Evolutionary conservation across 345 rosid species (phyloP).

Genomic region (Abelmoschus esculentus): DNA sequence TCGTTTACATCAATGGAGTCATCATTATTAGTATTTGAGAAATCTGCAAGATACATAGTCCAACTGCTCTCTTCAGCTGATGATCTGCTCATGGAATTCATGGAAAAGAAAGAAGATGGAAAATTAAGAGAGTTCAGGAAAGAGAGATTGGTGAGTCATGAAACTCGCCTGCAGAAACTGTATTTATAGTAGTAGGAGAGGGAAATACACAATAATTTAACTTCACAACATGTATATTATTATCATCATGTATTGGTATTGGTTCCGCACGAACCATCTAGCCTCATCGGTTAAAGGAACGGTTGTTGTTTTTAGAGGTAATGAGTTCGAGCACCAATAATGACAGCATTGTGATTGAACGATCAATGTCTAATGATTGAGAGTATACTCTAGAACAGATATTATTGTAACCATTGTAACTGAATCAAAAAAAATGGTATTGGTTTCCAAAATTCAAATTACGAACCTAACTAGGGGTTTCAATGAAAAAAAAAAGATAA

Average conservation of each 20-base stretch:
- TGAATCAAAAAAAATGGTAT: too few relatives aligned
- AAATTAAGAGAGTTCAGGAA: background rate
- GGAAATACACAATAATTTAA: background rate
- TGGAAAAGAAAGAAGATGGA: background rate
- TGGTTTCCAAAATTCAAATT: too few relatives aligned
- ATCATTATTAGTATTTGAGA: conserved; percentile 16
- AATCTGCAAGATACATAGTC: conserved; percentile 55
- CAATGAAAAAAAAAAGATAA: too few relatives aligned
- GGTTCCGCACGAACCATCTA: too few relatives aligned
- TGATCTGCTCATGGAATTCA: conserved; percentile 15
- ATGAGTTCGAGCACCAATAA: too few relatives aligned
- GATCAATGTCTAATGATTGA: too few relatives aligned
- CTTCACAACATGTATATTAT: background rate
- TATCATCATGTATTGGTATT: background rate
- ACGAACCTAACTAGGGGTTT: too few relatives aligned
- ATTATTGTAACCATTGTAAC: too few relatives aligned
- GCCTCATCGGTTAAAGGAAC: too few relatives aligned
- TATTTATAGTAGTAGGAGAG: conserved; percentile 13
- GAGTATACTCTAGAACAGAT: too few relatives aligned
- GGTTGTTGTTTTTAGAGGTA: too few relatives aligned
- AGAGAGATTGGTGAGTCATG: background rate
- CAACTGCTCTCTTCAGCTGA: conserved; percentile 47
- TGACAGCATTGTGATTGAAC: too few relatives aligned
- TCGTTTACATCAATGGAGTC: background rate
- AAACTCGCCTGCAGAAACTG: background rate